Conservation (phyloP, 345 rosid species). For the Boechera retrofracta region DNA sequence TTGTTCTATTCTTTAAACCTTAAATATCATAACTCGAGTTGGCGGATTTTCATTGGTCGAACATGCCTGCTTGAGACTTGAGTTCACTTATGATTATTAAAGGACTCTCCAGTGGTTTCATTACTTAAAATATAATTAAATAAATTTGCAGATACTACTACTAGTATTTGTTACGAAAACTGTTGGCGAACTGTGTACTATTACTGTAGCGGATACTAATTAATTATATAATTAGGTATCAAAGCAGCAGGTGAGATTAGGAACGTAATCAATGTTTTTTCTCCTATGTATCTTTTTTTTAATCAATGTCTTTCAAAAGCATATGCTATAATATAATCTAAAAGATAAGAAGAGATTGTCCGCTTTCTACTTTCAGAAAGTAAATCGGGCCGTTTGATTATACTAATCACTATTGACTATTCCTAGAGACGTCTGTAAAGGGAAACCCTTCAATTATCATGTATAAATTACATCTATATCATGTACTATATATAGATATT, state of each 20-base stretch:
- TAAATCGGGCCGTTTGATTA: background rate
- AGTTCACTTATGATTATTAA: background rate
- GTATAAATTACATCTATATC: background rate
- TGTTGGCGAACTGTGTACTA: slow-evolving; percentile 16
- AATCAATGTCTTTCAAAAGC: slow-evolving; percentile 19
- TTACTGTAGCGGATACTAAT: slow-evolving; percentile 11
- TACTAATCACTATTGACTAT: background rate
- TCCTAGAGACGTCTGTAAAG: slow-evolving; percentile 27
- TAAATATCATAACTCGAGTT: slow-evolving; percentile 11
- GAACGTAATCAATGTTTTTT: slow-evolving; percentile 28
- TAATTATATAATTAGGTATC: slow-evolving; percentile 31
- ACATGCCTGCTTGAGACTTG: slow-evolving; percentile 10
- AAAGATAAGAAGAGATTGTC: slow-evolving; percentile 11
- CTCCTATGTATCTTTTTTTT: background rate
- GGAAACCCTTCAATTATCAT: slow-evolving; percentile 26
- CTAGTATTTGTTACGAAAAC: slow-evolving; percentile 16
- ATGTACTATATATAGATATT: slow-evolving; percentile 8
- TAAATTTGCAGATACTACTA: background rate
- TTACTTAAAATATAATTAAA: background rate
- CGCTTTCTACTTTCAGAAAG: slow-evolving; percentile 37
- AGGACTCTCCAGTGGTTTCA: background rate
- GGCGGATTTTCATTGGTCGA: slow-evolving; percentile 25
- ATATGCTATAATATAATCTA: slow-evolving; percentile 2
- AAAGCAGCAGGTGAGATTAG: slow-evolving; percentile 34
- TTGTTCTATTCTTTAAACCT: slow-evolving; percentile 16